Conservation (phyloP, 1,139 yeast species). For the Yamadazyma blattariae region DNA sequence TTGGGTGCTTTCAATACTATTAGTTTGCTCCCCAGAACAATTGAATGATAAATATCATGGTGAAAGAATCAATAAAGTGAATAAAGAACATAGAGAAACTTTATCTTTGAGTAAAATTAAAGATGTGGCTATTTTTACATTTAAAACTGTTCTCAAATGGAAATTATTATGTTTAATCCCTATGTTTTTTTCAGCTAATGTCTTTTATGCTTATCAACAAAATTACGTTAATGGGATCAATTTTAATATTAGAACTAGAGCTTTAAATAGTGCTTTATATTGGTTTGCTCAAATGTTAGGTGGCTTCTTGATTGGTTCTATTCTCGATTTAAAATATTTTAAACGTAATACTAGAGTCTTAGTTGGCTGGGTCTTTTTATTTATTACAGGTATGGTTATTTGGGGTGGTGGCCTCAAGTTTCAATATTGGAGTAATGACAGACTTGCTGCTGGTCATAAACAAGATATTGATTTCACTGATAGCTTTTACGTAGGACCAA, state of each 20-base stretch:
- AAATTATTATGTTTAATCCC: slow-evolving; percentile 53
- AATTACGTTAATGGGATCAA: slow-evolving; percentile 55
- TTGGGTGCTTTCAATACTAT: slow-evolving; percentile 19
- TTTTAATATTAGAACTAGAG: slow-evolving; percentile 58
- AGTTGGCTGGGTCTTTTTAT: slow-evolving; percentile 43
- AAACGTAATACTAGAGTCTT: slow-evolving; percentile 46
- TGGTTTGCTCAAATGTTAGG: slow-evolving; percentile 64
- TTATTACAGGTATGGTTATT: slow-evolving; percentile 43
- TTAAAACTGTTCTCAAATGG: slow-evolving; percentile 43
- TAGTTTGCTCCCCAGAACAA: slow-evolving; percentile 3
- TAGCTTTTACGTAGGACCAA: slow-evolving; percentile 50
- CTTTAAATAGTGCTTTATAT: slow-evolving; percentile 57
- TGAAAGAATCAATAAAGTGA: slow-evolving; percentile 5
- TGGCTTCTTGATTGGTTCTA: slow-evolving; percentile 45
- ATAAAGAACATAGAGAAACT: slow-evolving; percentile 4
- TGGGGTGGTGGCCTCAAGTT: slow-evolving; percentile 66
- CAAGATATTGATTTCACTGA: slow-evolving; percentile 45
- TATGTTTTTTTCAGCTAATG: slow-evolving; percentile 61
- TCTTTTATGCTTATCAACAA: slow-evolving; percentile 66
- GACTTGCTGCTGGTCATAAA: slow-evolving; percentile 7
- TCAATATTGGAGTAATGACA: slow-evolving; percentile 42
- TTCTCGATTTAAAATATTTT: slow-evolving; percentile 44
- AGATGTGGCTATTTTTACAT: slow-evolving; percentile 44
- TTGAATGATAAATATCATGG: slow-evolving; percentile 2
- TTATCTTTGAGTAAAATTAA: slow-evolving; percentile 4